These are phyloP conservation scores for Cruciata laevipes DNA, from an alignment of 257 asterid species.

Conservation along the genomic window DNA sequence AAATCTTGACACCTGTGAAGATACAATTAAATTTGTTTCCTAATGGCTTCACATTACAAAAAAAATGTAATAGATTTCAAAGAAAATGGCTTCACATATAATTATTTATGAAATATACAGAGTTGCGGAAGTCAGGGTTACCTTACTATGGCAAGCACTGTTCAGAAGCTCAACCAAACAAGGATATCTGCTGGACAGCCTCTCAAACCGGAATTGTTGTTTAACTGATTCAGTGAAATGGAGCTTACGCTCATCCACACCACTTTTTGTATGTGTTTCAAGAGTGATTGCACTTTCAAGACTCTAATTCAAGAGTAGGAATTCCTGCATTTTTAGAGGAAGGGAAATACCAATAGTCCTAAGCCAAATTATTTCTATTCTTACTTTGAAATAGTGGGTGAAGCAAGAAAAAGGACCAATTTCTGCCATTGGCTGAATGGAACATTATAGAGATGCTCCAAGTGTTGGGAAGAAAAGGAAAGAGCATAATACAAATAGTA, in stretches of 20 bases:
- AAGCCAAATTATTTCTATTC: too few species aligned
- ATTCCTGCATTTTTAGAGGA: neutral
- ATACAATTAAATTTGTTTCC: neutral
- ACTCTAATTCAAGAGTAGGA: neutral
- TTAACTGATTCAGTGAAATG: neutral
- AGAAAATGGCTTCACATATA: neutral
- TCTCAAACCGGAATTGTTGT: neutral
- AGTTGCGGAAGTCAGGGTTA: neutral
- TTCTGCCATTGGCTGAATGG: neutral
- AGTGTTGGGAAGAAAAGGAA: neutral
- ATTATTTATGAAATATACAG: neutral
- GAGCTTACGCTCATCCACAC: neutral
- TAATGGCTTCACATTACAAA: neutral
- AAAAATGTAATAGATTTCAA: too few species aligned
- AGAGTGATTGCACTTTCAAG: neutral
- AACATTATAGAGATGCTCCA: too few species aligned
- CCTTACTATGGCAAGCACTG: neutral
- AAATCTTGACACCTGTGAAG: neutral
- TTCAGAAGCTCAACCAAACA: neutral
- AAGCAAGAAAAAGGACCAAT: neutral
- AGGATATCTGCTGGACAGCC: neutral
- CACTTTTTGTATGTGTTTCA: neutral
- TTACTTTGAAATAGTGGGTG: neutral
- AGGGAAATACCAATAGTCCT: neutral
- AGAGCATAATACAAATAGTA: neutral